A percentile compares a stretch with the other conserved stretches of the same genome.
These are phyloP conservation scores for Penicillium brevicompactum DNA, from an alignment of 2,329 filamentous ascomycete species.

Conservation along the genomic window DNA sequence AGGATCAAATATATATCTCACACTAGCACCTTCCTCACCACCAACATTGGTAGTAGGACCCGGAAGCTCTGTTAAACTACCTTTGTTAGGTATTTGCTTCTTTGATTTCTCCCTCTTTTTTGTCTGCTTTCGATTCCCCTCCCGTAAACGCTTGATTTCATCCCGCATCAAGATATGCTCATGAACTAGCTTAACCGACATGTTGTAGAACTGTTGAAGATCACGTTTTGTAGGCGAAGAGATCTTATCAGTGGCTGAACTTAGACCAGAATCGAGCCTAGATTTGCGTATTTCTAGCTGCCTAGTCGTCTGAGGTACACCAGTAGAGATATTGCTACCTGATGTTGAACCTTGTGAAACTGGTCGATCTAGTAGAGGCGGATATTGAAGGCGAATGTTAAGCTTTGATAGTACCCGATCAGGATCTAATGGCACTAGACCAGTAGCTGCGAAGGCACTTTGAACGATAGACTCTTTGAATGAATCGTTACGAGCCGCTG, in stretches of 20 bases:
- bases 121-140: slow-evolving; percentile 1
- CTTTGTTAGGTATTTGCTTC: background rate
- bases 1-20: slow-evolving; percentile 4
- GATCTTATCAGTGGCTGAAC: background rate
- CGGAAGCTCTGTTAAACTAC: background rate
- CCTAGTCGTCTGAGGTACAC: background rate
- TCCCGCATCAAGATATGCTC: slow-evolving; percentile 1
- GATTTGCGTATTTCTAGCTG: background rate
- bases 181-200: slow-evolving; percentile 2
- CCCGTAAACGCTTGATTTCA: background rate
- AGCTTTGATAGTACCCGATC: background rate
- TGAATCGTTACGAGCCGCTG: background rate
- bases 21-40: background rate
- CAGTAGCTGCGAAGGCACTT: background rate
- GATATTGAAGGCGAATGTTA: slow-evolving; percentile 8
- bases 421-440: background rate
- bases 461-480: background rate
- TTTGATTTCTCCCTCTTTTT: slow-evolving; percentile 2
- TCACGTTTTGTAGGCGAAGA: slow-evolving; percentile 5
- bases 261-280: slow-evolving; percentile 1
- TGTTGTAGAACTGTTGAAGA: slow-evolving; percentile 6
- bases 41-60: background rate
- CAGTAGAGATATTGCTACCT: slow-evolving; percentile 1
- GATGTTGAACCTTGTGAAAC: background rate
- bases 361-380: background rate